phyloP scores from a whole-genome alignment of 2,329 filamentous ascomycete species.

The Penicillium sp. region DNA sequence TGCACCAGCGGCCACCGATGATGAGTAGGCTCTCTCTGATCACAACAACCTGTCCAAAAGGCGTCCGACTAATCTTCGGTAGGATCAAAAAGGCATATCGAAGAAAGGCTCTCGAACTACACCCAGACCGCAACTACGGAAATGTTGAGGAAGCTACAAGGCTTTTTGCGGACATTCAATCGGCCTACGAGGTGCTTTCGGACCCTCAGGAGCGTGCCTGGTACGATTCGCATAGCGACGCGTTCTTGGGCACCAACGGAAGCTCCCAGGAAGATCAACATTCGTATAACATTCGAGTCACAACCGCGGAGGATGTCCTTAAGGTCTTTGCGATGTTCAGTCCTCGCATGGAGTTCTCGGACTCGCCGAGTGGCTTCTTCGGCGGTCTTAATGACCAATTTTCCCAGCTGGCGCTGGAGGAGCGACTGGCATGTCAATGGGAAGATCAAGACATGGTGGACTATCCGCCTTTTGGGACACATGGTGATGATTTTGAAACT shows the following conservation, averaged over 20 bases:
- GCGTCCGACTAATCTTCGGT: constrained; percentile 1
- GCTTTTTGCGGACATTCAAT: constrained; percentile 85
- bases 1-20: constrained; percentile 67
- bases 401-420: constrained; percentile 72
- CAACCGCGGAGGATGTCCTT: constrained; percentile 74
- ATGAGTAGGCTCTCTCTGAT: constrained; percentile 53
- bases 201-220: constrained; percentile 93
- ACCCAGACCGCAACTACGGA: constrained; percentile 89
- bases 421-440: constrained; percentile 68
- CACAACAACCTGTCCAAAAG: background rate
- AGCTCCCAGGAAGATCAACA: constrained; percentile 48
- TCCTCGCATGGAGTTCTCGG: constrained; percentile 70
- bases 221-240: constrained; percentile 92
- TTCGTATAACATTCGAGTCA: constrained; percentile 67
- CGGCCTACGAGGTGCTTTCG: constrained; percentile 92
- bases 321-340: constrained; percentile 76
- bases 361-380: constrained; percentile 79
- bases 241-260: constrained; percentile 67
- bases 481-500: constrained; percentile 69
- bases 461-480: constrained; percentile 79
- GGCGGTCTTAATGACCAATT: constrained; percentile 73
- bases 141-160: constrained; percentile 78
- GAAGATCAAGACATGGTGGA: constrained; percentile 57
- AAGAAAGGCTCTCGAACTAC: constrained; percentile 82
- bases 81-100: constrained; percentile 93